These are phyloP conservation scores for Mitragyna speciosa DNA, from an alignment of 257 asterid genomes.

Conservation along the genomic window DNA sequence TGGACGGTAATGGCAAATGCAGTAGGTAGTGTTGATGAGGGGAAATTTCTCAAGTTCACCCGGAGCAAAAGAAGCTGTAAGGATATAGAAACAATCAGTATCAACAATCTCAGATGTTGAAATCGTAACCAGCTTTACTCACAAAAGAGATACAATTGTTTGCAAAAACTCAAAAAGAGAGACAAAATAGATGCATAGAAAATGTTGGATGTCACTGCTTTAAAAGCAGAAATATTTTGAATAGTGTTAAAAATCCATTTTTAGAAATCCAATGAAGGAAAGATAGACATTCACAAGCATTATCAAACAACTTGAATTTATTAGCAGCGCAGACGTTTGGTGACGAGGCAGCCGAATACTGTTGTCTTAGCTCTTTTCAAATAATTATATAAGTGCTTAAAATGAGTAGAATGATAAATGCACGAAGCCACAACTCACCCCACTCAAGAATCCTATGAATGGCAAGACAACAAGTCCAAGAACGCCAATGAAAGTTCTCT, in stretches of 20 bases:
- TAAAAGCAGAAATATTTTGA: background rate
- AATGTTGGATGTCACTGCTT: background rate
- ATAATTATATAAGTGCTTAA: background rate
- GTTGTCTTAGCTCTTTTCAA: background rate
- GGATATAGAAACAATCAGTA: slow-evolving; percentile 20
- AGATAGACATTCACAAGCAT: background rate
- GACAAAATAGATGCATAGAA: background rate
- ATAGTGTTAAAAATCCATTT: background rate
- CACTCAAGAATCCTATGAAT: slow-evolving; percentile 76
- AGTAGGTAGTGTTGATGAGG: slow-evolving; percentile 60
- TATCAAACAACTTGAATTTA: background rate
- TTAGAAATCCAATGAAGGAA: background rate
- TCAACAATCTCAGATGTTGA: slow-evolving; percentile 5
- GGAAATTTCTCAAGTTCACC: slow-evolving; percentile 82
- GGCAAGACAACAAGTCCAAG: slow-evolving; percentile 75
- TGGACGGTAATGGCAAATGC: slow-evolving; percentile 77
- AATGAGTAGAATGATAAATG: slow-evolving; percentile 12
- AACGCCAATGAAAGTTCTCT: slow-evolving; percentile 73
- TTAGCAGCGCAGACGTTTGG: no score
- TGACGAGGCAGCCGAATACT: background rate
- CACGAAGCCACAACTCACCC: slow-evolving; percentile 47
- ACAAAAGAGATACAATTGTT: background rate
- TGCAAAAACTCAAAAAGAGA: background rate
- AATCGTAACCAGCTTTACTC: background rate
- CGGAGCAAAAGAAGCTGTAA: slow-evolving; percentile 66